Evolutionary conservation across 768 basidiomycete species (phyloP).

Genomic region (Sarcomyxa edulis): DNA sequence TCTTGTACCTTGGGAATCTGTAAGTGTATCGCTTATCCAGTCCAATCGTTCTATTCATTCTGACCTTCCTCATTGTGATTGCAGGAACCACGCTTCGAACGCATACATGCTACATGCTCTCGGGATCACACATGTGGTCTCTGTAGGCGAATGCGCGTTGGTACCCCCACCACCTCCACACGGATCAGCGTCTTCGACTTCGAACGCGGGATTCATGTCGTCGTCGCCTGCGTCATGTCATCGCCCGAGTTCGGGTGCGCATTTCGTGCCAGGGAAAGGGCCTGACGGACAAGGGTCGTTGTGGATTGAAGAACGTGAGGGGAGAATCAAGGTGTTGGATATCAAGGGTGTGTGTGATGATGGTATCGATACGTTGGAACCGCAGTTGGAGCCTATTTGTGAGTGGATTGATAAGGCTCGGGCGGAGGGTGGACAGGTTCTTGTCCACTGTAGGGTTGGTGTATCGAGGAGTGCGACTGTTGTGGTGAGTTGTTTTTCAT

Average conservation of each 20-base stretch:
- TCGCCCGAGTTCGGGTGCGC: slow-evolving; percentile 24
- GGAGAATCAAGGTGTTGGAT: slow-evolving; percentile 85
- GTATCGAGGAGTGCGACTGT: slow-evolving; percentile 93
- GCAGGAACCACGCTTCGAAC: slow-evolving; percentile 88
- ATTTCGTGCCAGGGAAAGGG: slow-evolving; percentile 39
- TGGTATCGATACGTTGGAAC: slow-evolving; percentile 91
- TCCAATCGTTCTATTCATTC: neutral
- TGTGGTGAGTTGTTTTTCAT: slow-evolving; percentile 50
- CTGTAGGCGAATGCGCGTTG: slow-evolving; percentile 92
- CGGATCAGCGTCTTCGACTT: slow-evolving; percentile 1
- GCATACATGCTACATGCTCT: slow-evolving; percentile 94
- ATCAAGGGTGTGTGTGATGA: slow-evolving; percentile 94
- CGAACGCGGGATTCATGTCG: neutral
- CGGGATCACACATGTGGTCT: slow-evolving; percentile 95
- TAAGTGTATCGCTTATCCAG: slow-evolving; percentile 37
- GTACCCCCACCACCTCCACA: slow-evolving; percentile 61
- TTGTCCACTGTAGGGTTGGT: slow-evolving; percentile 99
- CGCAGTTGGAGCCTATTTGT: slow-evolving; percentile 82
- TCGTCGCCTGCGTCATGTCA: slow-evolving; percentile 14
- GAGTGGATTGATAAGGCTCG: slow-evolving; percentile 92
- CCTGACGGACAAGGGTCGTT: slow-evolving; percentile 62
- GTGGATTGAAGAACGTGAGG: slow-evolving; percentile 85
- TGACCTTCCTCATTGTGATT: slow-evolving; percentile 8
- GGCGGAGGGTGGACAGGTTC: slow-evolving; percentile 76
- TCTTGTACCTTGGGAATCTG: slow-evolving; percentile 93